Evolutionary conservation across 371 early-diverging fungal species (phyloP), one percentile per base, ranked within the genome.

Genomic region (Rhizopus arrhizus): DNA sequence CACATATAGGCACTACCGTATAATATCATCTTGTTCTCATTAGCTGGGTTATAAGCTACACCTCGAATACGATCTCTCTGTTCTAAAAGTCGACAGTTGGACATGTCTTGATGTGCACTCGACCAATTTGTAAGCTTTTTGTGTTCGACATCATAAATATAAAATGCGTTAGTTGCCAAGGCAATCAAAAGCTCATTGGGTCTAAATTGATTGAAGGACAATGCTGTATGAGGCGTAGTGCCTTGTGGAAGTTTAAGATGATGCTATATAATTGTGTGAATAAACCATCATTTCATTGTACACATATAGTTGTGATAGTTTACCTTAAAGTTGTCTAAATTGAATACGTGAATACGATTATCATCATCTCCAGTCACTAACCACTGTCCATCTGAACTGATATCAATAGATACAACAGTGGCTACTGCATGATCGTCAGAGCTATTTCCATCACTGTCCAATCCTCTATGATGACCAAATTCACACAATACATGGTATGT

Each of bases 111-210:
- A 63, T 89, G 83, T 64, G 80, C 73, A 54, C 82, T 75, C 15
- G 94, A 92, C 96, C 96, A 97, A 43, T 84, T 83, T 4, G 92
- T 87, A 59, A 91, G 70, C 16, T 82, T 81, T 22, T 81, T 75
- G 15, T 72, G 66, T 62, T 89, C 89, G 29, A 89, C 84, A 58
- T 95, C 88, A 73, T 88, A 95, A 46, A 94, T 69, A 64, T 85
- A 89, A 69, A 93, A 86, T 64, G 86, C 85, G 62, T 89, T 91
- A 13, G 81, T 82, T 31, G 85, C 82, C 32, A 85, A 75, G 15
- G 88, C 86, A 46, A 94, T 79, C 38, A 86, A 70, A 42, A 90
- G 73, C 7, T 80, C 83, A 51, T 65, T 73, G n/a, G 86, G 82
- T 55, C 81, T 75, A 58, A 74, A 74, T 56, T 85, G 77, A 63